Conservation (phyloP, 495 filamentous ascomycete species). For the Staphylotrichum tortipilum region DNA sequence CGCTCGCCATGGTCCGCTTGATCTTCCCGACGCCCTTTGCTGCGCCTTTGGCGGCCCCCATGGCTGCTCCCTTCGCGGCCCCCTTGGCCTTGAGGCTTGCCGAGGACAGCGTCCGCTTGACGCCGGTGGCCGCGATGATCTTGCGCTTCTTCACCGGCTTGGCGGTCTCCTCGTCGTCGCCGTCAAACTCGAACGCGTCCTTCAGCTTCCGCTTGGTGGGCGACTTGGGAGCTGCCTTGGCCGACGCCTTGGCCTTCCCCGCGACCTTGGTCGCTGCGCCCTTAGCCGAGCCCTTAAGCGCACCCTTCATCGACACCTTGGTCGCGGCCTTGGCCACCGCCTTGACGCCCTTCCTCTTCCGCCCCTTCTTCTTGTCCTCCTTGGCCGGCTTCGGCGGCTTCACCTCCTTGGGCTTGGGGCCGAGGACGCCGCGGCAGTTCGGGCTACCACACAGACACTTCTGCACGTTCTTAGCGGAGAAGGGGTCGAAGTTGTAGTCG, state of each 20-base stretch:
- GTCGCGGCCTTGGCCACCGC: neutral
- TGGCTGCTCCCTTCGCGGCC: conserved; percentile 16
- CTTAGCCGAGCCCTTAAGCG: no score
- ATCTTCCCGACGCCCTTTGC: conserved; percentile 20
- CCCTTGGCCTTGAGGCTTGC: conserved; percentile 22
- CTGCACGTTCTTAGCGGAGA: conserved; percentile 73
- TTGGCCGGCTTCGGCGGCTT: conserved; percentile 34
- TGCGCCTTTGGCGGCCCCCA: conserved; percentile 15
- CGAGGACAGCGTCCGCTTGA: conserved; percentile 18
- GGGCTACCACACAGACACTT: conserved; percentile 70
- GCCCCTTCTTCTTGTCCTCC: conserved; percentile 22
- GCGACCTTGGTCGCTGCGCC: conserved; percentile 24
- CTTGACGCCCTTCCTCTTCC: conserved; percentile 24
- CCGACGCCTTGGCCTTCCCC: conserved; percentile 20
- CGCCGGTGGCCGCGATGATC: conserved; percentile 18
- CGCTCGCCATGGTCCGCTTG: conserved; percentile 27
- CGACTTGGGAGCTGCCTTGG: conserved; percentile 21
- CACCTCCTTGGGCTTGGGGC: conserved; percentile 57
- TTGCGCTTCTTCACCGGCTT: conserved; percentile 23
- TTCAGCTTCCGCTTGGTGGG: conserved; percentile 26
- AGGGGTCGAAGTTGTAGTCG: conserved; percentile 97
- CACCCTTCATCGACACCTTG: conserved; percentile 6
- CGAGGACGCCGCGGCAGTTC: conserved; percentile 71
- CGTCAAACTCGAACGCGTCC: conserved; percentile 17
- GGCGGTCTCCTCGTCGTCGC: conserved; percentile 8